These are phyloP conservation scores for Fonsecaea pedrosoi DNA, from an alignment of 2,329 filamentous ascomycete species.

Conservation along the genomic window DNA sequence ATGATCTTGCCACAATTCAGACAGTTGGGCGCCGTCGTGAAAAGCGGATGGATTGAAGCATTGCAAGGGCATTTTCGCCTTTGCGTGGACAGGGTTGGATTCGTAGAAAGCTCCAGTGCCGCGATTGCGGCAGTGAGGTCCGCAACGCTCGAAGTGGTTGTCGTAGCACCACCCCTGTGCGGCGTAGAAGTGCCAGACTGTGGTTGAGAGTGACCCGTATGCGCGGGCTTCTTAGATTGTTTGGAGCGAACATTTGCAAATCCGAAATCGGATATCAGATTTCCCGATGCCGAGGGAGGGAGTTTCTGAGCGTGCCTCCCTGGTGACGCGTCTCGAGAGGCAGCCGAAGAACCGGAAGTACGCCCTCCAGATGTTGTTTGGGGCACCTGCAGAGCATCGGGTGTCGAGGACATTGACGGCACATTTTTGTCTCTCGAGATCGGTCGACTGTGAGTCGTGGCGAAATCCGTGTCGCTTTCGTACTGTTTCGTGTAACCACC, in stretches of 20 bases:
- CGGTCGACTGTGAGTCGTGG: neutral
- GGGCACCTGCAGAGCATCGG: slow-evolving; percentile 55
- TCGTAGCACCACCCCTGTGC: slow-evolving; percentile 57
- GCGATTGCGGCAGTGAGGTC: slow-evolving; percentile 80
- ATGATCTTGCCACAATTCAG: slow-evolving; percentile 92
- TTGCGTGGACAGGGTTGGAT: slow-evolving; percentile 71
- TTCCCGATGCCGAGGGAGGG: slow-evolving; percentile 74
- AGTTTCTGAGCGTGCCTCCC: slow-evolving; percentile 50
- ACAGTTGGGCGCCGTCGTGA: slow-evolving; percentile 92
- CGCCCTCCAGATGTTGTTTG: slow-evolving; percentile 47
- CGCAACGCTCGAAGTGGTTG: slow-evolving; percentile 55
- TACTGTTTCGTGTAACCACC: slow-evolving; percentile 80
- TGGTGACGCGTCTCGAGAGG: slow-evolving; percentile 54
- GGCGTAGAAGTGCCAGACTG: slow-evolving; percentile 75
- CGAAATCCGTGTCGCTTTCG: slow-evolving; percentile 39
- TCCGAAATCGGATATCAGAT: slow-evolving; percentile 76
- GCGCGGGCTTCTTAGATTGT: slow-evolving; percentile 61
- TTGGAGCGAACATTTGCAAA: slow-evolving; percentile 65
- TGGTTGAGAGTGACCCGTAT: slow-evolving; percentile 46
- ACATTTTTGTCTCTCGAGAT: slow-evolving; percentile 48
- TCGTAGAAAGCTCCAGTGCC: slow-evolving; percentile 87
- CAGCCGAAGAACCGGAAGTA: slow-evolving; percentile 50
- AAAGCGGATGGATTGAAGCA: slow-evolving; percentile 82
- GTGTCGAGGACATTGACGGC: slow-evolving; percentile 59
- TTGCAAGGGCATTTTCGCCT: slow-evolving; percentile 82